Base-by-base conservation (phyloP, 768 basidiomycete genomes). In the Russula sp. region DNA sequence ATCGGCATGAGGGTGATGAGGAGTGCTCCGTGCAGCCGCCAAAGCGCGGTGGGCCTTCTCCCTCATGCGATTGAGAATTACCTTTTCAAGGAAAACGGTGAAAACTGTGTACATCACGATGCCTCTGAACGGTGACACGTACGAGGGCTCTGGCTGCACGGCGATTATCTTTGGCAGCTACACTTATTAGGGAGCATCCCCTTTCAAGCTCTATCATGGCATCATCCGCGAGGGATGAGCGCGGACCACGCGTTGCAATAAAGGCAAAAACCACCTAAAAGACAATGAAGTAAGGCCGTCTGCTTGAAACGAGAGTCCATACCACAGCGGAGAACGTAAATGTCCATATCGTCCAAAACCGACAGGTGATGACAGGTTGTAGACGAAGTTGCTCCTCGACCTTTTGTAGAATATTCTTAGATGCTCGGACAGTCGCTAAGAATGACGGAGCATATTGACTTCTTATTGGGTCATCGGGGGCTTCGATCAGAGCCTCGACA, bases 191-290 rank as follows among this genome's bases (percentile, higher is more conserved):
- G 16, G 81, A 71, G 63, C 80, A 84, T 0, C 87, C 87, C 48
- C 82, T 80, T 34, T 89, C 87, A 8, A 92, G 77, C 67, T 91
- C 87, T 20, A 77, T 72, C 74, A 91, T 84, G 4, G 90, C 90
- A 2, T 80, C 78, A 13, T 78, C 73, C 0, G 89, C 90, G 11
- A 91, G 71, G 0, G 86, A 82, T 1, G 85, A 88, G 6, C 80
- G 76, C 6, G 90, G 90, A 3, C 86, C 84, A 34, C 87, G 82
- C 3, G 86, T 88, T 2, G 88, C 90, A 20, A 92, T 85, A 4
- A 87, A 86, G 4, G 88, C 91, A 68, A 91, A 87, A 16, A 91
- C 85, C 10, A 89, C 80, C 88, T 90, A 50, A 40, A 9, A 16
- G 13, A n/a, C 22, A 32, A 39, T 42, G 57, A 32, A 68, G 78